phyloP scores from a whole-genome alignment of 257 asterid genomes.

The Catharanthus roseus region DNA sequence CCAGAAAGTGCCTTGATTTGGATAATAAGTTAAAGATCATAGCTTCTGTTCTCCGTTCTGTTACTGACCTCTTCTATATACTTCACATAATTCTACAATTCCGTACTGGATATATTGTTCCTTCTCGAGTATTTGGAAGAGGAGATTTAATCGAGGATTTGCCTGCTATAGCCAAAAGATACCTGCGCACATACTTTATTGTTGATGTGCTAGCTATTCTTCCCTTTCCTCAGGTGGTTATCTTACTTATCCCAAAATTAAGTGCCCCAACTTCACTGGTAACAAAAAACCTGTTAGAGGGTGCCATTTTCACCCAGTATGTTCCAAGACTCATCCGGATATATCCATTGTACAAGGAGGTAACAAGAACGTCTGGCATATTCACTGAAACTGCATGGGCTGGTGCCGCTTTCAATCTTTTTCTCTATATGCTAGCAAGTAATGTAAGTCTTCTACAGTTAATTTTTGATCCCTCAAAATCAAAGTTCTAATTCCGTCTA shows the following conservation, averaged over 20 bases:
- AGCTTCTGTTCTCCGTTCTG: constrained; percentile 52
- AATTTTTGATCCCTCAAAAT: not conserved
- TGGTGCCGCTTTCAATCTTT: constrained; percentile 64
- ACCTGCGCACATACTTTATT: constrained; percentile 43
- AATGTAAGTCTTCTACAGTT: constrained; percentile 32
- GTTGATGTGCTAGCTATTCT: constrained; percentile 54
- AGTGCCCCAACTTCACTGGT: constrained; percentile 35
- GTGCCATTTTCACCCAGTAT: constrained; percentile 38
- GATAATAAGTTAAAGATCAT: constrained; percentile 35
- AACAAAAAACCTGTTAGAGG: constrained; percentile 37
- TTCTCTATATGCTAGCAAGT: constrained; percentile 64
- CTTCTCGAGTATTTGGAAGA: constrained; percentile 61
- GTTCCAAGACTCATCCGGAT: constrained; percentile 51
- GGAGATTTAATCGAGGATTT: constrained; percentile 51
- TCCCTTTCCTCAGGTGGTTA: constrained; percentile 61
- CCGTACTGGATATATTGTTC: constrained; percentile 55
- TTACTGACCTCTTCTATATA: constrained; percentile 46
- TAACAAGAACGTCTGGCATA: constrained; percentile 49
- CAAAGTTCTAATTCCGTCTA: not conserved
- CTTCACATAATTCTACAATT: constrained; percentile 56
- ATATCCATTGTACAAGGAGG: constrained; percentile 49
- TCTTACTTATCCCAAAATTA: constrained; percentile 26
- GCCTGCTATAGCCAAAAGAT: constrained; percentile 50
- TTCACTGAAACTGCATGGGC: constrained; percentile 64
- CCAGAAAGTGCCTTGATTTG: constrained; percentile 35